phyloP scores from a whole-genome alignment of 148 eudicot species.

The Fallopia convolvulus region DNA sequence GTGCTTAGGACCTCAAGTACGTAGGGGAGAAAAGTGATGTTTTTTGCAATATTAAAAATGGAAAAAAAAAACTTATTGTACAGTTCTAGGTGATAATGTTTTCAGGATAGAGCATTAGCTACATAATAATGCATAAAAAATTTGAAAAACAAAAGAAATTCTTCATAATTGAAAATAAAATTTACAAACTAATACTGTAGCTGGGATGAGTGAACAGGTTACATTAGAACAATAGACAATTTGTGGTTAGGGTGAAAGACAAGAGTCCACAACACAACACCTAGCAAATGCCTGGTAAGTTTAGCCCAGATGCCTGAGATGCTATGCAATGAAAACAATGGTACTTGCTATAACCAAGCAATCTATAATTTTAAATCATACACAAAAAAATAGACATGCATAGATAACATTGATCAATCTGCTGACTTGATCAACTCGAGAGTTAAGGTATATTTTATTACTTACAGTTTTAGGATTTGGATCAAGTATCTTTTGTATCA shows the following conservation, averaged over 20 bases:
- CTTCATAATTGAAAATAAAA: too few species aligned
- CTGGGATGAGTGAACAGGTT: too few species aligned
- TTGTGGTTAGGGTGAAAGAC: not conserved
- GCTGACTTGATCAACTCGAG: not conserved
- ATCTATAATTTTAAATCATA: not conserved
- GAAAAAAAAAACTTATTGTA: too few species aligned
- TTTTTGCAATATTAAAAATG: too few species aligned
- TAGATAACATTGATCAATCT: not conserved
- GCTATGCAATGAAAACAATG: not conserved
- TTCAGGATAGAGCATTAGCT: too few species aligned
- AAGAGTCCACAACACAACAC: not conserved
- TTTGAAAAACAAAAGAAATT: not conserved
- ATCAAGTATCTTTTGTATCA: conserved; percentile 81
- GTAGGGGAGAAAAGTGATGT: too few species aligned
- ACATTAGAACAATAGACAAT: too few species aligned
- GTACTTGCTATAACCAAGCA: not conserved
- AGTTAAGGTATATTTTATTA: not conserved
- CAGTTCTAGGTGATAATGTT: not conserved
- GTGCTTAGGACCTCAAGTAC: too few species aligned
- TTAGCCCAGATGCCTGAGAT: not conserved
- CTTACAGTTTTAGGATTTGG: conserved; percentile 93
- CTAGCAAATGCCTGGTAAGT: not conserved
- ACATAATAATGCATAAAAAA: not conserved
- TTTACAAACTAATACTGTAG: too few species aligned
- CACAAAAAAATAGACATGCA: not conserved